Evolutionary conservation across 352 stramenopile genomes (phyloP).

Genomic region (Globisporangium paddicum): DNA sequence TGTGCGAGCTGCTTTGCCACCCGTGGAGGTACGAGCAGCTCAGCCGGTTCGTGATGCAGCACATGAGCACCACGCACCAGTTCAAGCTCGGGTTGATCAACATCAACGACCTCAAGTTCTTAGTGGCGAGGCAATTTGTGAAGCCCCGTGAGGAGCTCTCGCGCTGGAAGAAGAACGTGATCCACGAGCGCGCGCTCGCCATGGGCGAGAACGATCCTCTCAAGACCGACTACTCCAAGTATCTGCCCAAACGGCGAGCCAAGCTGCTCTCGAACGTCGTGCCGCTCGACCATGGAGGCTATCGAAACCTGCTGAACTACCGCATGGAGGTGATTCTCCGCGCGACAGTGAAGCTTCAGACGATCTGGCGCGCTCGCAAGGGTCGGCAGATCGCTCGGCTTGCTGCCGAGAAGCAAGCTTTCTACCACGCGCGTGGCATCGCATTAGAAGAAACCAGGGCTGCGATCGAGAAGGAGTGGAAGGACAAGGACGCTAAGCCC

Average conservation of each 20-base stretch:
- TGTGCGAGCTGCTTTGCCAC: conserved; percentile 53
- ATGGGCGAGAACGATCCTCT: conserved; percentile 91
- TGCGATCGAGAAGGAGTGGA: conserved; percentile 68
- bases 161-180: conserved; percentile 56
- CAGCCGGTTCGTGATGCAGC: conserved; percentile 78
- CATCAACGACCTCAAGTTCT: conserved; percentile 87
- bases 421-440: conserved; percentile 82
- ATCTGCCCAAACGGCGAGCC: conserved; percentile 62
- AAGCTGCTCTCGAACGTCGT: conserved; percentile 84
- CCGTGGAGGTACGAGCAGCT: conserved; percentile 78
- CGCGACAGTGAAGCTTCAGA: conserved; percentile 82
- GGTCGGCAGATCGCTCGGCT: conserved; percentile 62
- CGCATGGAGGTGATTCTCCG: conserved; percentile 60
- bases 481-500: conserved; percentile 58
- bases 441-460: conserved; percentile 61
- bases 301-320: conserved; percentile 83
- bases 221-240: conserved; percentile 92
- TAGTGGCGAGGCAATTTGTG: conserved; percentile 46
- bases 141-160: conserved; percentile 52
- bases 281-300: conserved; percentile 83
- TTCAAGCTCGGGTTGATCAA: conserved; percentile 87
- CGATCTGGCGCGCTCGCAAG: conserved; percentile 68
- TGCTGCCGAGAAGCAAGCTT: conserved; percentile 84
- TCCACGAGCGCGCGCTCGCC: conserved; percentile 86
- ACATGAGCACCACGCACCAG: conserved; percentile 83